Percentiles rank a stretch among this genome's conserved stretches.
These are phyloP conservation scores for Hordeum vulgare DNA, from an alignment of 176 grass and related monocot species.

Conservation along the genomic window DNA sequence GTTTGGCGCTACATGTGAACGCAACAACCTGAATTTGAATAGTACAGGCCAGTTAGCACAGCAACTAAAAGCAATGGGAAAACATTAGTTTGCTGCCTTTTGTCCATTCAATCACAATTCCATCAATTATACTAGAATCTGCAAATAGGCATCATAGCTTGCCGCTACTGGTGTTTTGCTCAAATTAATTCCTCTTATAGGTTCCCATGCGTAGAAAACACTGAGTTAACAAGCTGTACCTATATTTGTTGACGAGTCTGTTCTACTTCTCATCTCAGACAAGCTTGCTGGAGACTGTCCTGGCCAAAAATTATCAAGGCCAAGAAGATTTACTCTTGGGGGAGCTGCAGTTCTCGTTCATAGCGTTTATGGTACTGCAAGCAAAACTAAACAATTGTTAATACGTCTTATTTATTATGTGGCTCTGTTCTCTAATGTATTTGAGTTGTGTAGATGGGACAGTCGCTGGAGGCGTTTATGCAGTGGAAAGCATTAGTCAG, in stretches of 20 bases:
- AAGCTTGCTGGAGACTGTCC: conserved; percentile 59
- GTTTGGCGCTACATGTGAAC: neutral
- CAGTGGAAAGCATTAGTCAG: conserved; percentile 84
- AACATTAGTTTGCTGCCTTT: neutral
- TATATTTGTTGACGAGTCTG: conserved; percentile 23
- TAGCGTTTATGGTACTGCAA: conserved; percentile 86
- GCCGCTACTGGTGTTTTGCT: neutral
- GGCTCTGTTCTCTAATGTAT: neutral
- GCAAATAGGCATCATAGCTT: neutral
- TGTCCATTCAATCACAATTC: neutral
- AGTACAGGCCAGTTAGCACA: neutral
- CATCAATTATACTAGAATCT: conserved; percentile 7
- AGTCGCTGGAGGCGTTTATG: conserved; percentile 78
- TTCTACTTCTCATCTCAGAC: conserved; percentile 56
- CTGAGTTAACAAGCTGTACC: neutral
- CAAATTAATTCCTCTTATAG: neutral
- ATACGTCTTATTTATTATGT: neutral
- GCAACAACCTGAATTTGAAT: neutral
- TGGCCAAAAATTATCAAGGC: conserved; percentile 57
- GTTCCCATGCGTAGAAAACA: neutral
- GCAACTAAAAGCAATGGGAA: neutral
- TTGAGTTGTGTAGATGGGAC: conserved; percentile 63
- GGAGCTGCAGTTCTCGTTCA: conserved; percentile 76
- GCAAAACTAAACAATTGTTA: neutral
- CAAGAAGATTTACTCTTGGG: conserved; percentile 80